Evolutionary conservation across 805 yeast genomes (phyloP).

Genomic region (Kregervanrija delftensis): DNA sequence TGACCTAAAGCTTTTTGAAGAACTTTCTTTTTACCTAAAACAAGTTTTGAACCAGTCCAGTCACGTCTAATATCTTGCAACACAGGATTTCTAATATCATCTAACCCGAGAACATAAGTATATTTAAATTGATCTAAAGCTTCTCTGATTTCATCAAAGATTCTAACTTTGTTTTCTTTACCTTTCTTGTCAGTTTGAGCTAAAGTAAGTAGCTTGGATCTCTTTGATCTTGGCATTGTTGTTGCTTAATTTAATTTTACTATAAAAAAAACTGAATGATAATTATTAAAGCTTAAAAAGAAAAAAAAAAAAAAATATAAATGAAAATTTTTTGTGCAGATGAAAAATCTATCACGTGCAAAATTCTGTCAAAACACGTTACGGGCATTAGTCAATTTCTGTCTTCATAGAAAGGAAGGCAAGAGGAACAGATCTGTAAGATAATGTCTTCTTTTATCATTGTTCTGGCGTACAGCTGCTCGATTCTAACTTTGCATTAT

Average conservation of each 20-base stretch:
- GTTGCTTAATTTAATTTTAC: not conserved
- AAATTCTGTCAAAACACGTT: no score
- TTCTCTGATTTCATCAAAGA: constrained; percentile 84
- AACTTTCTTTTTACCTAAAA: constrained; percentile 90
- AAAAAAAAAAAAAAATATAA: not conserved
- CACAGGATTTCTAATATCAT: constrained; percentile 93
- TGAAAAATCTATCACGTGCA: not conserved
- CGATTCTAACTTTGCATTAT: no score
- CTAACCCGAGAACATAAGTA: constrained; percentile 80
- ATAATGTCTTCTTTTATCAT: no score
- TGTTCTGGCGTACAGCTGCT: no score
- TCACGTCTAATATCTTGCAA: constrained; percentile 87
- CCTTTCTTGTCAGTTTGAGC: constrained; percentile 97
- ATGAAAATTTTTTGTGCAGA: not conserved
- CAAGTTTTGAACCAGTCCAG: constrained; percentile 85
- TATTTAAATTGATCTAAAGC: constrained; percentile 71
- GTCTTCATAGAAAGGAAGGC: not conserved
- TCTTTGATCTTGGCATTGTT: constrained; percentile 91
- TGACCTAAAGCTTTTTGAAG: constrained; percentile 89
- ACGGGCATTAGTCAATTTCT: no score
- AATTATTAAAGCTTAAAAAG: not conserved
- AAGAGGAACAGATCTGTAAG: not conserved
- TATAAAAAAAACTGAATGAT: not conserved
- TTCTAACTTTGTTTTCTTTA: constrained; percentile 81
- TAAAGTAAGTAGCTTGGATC: constrained; percentile 91